Base-by-base conservation (phyloP, 2,329 filamentous ascomycete species). In the Sarocladium oryzae region DNA sequence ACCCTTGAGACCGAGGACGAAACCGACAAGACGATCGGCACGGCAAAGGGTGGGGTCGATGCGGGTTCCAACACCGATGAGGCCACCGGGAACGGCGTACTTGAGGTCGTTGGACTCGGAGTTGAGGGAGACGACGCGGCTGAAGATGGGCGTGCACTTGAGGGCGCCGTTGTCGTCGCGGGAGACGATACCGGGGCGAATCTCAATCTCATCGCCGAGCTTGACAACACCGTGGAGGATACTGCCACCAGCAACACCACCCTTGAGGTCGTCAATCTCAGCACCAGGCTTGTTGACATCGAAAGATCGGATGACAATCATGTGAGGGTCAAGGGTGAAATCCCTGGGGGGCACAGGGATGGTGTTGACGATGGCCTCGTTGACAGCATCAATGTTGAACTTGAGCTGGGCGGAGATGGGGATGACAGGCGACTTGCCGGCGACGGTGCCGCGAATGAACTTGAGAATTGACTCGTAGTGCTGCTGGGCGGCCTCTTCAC, bases 221-320 rank as follows among this genome's bases (percentile, higher is more conserved):
- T 97, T 97, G 63, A 99, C 75, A 53, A 99, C 90, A 79, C 93
- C 93, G 66, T 92, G 95, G 60, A 99, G 76, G 66, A 99, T 97
- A 71, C 84, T 90, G 59, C 93, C 93, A 84, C 93, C 93, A 61
- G 93, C 93, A 68, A 99, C 93, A 82, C 93, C 93, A 66, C 93
- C 93, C 81, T 97, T 96, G 56, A 99, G 79, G 62, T 99, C 93
- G 55, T 97, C 92, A 58, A 99, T 97, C 73, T 96, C 93, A 37
- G 93, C 91, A 81, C 93, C 93, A 37, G 93, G 93, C 81, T 99
- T 99, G 84, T 99, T 99, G 65, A 99, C 95, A 66, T 99, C 93
- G 70, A 99, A 99, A 2, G 92, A 97, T 70, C 93, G 89, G 69
- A 99, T 99, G 66, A 99, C 86, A 64, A 99, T 99, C 89, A 99